These are phyloP conservation scores for Trypanosoma theileri DNA, from an alignment of 208 protist species.

Conservation along the genomic window DNA sequence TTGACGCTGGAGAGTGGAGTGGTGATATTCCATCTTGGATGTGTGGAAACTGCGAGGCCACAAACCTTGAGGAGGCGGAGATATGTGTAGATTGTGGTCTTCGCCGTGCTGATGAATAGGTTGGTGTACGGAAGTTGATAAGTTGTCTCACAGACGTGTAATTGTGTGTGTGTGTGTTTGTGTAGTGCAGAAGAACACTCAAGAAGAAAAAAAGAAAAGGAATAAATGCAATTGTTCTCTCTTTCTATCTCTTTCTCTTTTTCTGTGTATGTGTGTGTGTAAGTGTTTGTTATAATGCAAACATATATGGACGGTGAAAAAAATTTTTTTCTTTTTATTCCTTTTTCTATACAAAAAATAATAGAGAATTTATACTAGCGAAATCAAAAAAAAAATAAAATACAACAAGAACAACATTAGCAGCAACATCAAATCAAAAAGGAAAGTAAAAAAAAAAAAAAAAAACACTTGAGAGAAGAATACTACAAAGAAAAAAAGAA, in stretches of 20 bases:
- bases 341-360: not conserved
- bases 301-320: too few species aligned
- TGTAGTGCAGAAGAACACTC: not conserved
- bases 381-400: not conserved
- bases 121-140: not conserved
- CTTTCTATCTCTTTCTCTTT: constrained; percentile 10
- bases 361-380: not conserved
- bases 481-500: not conserved
- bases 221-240: not conserved
- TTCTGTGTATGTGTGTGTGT: not conserved
- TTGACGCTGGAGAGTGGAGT: constrained; percentile 4
- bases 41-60: constrained; percentile 31
- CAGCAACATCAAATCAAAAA: too few species aligned
- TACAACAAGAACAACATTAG: not conserved
- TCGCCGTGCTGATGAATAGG: constrained; percentile 20
- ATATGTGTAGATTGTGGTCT: constrained; percentile 28
- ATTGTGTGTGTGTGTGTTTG: too few species aligned
- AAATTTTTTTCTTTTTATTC: constrained; percentile 13
- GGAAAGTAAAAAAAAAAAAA: too few species aligned
- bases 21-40: constrained; percentile 26
- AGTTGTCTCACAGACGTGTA: too few species aligned
- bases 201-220: not conserved
- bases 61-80: constrained; percentile 31
- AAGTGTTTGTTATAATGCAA: not conserved
- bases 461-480: too few species aligned